These are phyloP conservation scores for Fonsecaea erecta DNA, from an alignment of 2,329 filamentous ascomycete genomes.

Conservation along the genomic window DNA sequence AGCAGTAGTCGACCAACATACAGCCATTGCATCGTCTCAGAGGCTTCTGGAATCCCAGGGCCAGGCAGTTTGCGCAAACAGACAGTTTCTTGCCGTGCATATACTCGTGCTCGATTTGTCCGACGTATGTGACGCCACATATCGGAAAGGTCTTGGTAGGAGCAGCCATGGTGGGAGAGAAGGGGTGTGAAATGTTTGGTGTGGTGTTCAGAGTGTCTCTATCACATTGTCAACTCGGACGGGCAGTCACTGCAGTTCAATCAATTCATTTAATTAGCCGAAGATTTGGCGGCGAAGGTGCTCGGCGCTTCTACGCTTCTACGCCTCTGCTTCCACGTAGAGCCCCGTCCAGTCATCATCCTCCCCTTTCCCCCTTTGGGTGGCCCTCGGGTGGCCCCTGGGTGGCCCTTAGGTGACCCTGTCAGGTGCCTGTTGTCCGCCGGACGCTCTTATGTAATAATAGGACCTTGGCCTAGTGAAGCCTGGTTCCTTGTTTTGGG, in stretches of 20 bases:
- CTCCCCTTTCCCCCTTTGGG: too few species aligned
- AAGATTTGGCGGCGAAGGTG: background rate
- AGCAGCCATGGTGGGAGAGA: background rate
- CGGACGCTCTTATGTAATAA: background rate
- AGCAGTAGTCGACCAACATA: constrained; percentile 36
- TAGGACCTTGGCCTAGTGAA: too few species aligned
- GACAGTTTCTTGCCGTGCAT: constrained; percentile 36
- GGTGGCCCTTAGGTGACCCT: too few species aligned
- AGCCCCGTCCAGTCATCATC: background rate
- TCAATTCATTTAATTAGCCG: background rate
- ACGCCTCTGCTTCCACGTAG: background rate
- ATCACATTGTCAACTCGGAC: too few species aligned
- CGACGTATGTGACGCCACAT: constrained; percentile 32
- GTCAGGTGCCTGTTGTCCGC: too few species aligned
- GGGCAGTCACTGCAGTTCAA: background rate
- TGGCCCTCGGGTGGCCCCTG: too few species aligned
- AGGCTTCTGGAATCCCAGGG: constrained; percentile 36
- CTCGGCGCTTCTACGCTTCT: background rate
- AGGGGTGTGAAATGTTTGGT: background rate
- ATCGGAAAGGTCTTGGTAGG: constrained; percentile 31
- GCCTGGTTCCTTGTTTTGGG: constrained; percentile 1
- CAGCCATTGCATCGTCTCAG: constrained; percentile 36
- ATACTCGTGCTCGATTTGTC: constrained; percentile 37
- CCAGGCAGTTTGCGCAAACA: constrained; percentile 35
- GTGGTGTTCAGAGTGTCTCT: too few species aligned